Conservation (phyloP, 176 grass and related monocot genomes). For the Canna indica region DNA sequence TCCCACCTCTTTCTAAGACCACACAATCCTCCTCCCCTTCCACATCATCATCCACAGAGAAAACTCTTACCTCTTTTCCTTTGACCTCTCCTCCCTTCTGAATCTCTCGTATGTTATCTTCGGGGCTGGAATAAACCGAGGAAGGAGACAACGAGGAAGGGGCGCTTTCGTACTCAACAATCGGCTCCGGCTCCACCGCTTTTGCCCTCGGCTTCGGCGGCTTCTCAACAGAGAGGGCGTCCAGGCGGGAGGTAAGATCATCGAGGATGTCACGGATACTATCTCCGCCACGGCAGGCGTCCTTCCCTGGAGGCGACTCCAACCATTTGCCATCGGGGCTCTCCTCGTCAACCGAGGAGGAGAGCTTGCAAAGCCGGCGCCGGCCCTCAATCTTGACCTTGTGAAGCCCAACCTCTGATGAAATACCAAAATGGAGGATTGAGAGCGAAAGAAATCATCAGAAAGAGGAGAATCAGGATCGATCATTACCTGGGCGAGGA, state of each 20-base stretch:
- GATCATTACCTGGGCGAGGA: not conserved
- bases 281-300: not conserved
- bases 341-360: not conserved
- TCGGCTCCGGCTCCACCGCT: slow-evolving; percentile 10
- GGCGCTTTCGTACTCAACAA: slow-evolving; percentile 15
- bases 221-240: slow-evolving; percentile 49
- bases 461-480: slow-evolving; percentile 15
- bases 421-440: not conserved
- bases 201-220: slow-evolving; percentile 13
- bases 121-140: slow-evolving; percentile 13
- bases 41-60: slow-evolving; percentile 15
- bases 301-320: slow-evolving; percentile 9
- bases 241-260: slow-evolving; percentile 57
- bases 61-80: slow-evolving; percentile 13
- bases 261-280: slow-evolving; percentile 75
- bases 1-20: not conserved
- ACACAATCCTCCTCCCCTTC: slow-evolving; percentile 12
- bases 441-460: not conserved
- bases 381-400: slow-evolving; percentile 65
- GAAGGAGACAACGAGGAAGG: slow-evolving; percentile 24
- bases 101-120: not conserved
- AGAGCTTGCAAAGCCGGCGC: slow-evolving; percentile 62
- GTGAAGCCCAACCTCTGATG: slow-evolving; percentile 16
- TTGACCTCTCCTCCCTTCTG: not conserved
- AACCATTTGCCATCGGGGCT: not conserved